These are phyloP conservation scores for Chlorella sorokiniana DNA, from an alignment of 139 green algal genomes.

Conservation along the genomic window DNA sequence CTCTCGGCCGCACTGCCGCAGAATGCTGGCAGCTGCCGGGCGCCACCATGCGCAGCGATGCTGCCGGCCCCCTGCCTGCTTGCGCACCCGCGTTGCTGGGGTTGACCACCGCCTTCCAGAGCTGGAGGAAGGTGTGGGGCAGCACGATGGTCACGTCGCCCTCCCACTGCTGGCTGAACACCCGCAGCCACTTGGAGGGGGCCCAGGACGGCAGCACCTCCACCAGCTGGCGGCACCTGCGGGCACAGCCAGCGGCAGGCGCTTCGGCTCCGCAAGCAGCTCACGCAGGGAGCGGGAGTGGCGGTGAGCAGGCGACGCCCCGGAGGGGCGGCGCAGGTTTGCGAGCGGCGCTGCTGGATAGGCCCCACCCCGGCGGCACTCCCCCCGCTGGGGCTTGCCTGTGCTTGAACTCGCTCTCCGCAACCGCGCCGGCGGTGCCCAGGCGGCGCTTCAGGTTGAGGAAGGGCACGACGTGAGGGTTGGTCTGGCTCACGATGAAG, in stretches of 20 bases:
- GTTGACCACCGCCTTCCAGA: slow-evolving; percentile 81
- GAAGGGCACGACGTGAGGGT: slow-evolving; percentile 88
- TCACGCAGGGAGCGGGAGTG: neutral
- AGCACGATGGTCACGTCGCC: slow-evolving; percentile 92
- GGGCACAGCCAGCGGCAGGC: neutral
- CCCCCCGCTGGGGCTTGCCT: slow-evolving; percentile 42
- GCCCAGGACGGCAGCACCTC: slow-evolving; percentile 74
- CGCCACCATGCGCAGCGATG: neutral
- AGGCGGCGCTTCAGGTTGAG: slow-evolving; percentile 79
- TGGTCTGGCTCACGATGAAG: slow-evolving; percentile 90
- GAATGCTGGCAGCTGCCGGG: no score
- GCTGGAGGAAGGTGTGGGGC: slow-evolving; percentile 65
- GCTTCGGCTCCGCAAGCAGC: no score
- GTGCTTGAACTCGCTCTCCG: slow-evolving; percentile 90
- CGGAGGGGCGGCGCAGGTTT: no score
- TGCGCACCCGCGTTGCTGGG: slow-evolving; percentile 56
- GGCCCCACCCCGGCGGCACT: neutral
- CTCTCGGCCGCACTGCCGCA: no score
- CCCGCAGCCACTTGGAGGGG: slow-evolving; percentile 66
- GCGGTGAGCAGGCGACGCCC: neutral
- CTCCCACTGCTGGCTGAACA: slow-evolving; percentile 90
- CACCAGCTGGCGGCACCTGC: slow-evolving; percentile 77
- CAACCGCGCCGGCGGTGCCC: slow-evolving; percentile 67
- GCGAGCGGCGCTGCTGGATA: neutral
- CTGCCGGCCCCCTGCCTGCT: neutral